Base-by-base conservation (phyloP, 805 yeast species). In the Saccharomycopsis capsularis region DNA sequence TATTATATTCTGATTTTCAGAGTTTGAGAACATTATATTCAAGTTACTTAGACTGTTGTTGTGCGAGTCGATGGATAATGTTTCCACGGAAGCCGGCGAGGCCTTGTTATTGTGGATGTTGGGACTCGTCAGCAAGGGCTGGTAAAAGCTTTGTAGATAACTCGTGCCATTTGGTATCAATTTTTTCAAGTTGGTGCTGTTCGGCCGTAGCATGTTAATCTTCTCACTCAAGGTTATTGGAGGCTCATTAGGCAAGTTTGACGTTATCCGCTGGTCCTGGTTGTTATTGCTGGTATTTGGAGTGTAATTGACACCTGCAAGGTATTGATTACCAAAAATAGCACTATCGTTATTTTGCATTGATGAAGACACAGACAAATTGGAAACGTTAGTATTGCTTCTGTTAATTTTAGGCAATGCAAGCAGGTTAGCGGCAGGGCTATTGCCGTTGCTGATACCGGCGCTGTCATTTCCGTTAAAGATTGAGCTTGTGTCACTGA, bases 151-250 rank as follows among this genome's bases (percentile, higher is more conserved):
- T n/a, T n/a, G n/a, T n/a, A n/a, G n/a, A n/a, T n/a, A n/a, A n/a
- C n/a, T n/a, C n/a, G n/a, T n/a, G n/a, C n/a, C n/a, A 15, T 13
- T 32, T 22, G 39, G 39, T 21, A 21, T 32, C n/a, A 42, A 22
- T 27, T 41, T 35, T 15, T 41, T 35, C n/a, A 27, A 25, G 18
- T 35, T 41, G n/a, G n/a, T n/a, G 3, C 39, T 35, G 4, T 40
- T 49, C 5, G 53, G 51, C 21, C 49, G 40, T 9, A 52, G 36
- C 38, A 52, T 22, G 41, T 52, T 52, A 22, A 52, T 52, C 35
- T 52, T 52, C 34, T 52, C 55, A 27, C n/a, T 38, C 3, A 52
- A 32, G 3, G 55, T 42, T 22, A 52, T 49, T 21, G 55, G 55
- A 4, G 55, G 55, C 27, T 50, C 53, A 37, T 42, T 52, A 5